Evolutionary conservation across 352 stramenopile genomes (phyloP).

Genomic region (Halophytophthora polymorphica): DNA sequence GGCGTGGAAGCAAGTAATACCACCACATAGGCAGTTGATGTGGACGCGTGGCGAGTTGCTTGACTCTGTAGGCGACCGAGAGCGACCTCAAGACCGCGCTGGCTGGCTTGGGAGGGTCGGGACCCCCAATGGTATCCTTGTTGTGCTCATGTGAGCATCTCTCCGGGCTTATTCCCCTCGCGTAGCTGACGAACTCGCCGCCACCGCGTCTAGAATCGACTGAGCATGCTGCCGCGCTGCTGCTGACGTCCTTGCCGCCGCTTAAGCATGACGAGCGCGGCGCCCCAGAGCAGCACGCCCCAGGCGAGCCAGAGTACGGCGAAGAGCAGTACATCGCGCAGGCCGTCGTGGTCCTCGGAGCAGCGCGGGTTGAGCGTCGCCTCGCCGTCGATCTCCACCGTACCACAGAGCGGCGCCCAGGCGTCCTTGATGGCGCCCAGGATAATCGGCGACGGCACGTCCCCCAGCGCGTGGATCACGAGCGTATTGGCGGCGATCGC

Average conservation of each 20-base stretch:
- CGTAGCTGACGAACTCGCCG: no score
- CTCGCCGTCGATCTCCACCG: conserved; percentile 56
- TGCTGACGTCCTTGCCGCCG: conserved; percentile 22
- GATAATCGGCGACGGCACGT: conserved; percentile 93
- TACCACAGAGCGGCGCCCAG: conserved; percentile 88
- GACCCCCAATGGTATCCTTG: no score
- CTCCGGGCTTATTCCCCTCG: no score
- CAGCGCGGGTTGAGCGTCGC: conserved; percentile 67
- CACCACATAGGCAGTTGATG: conserved; percentile 7
- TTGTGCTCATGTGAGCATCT: no score
- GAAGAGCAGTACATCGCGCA: conserved; percentile 73
- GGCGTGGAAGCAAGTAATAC: conserved; percentile 25
- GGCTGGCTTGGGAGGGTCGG: no score
- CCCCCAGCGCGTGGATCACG: conserved; percentile 90
- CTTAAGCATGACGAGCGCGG: conserved; percentile 38
- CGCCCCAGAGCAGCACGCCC: conserved; percentile 66
- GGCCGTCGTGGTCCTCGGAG: conserved; percentile 48
- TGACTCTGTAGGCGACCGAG: background rate
- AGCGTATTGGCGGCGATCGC: conserved; percentile 90
- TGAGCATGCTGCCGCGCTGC: conserved; percentile 15
- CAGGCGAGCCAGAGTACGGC: conserved; percentile 71
- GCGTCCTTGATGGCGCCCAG: conserved; percentile 91
- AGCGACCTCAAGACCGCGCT: background rate
- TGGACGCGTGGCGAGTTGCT: no score
- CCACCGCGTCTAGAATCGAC: conserved; percentile 14